Evolutionary conservation across 345 rosid species (phyloP).

Genomic region (Microthlaspi erraticum): DNA sequence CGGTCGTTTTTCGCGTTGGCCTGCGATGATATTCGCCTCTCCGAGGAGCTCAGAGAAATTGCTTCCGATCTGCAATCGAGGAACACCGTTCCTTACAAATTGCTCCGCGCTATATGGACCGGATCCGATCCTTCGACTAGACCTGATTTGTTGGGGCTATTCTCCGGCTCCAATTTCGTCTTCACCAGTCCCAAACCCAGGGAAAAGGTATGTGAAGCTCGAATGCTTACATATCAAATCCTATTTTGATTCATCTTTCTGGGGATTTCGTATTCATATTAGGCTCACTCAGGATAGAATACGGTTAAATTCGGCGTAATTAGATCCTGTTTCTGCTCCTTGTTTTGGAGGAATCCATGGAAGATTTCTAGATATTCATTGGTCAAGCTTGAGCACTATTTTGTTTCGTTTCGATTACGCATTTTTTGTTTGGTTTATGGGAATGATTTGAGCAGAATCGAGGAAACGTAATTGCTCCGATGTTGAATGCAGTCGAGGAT

Average conservation of each 20-base stretch:
- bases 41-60: constrained; percentile 54
- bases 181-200: constrained; percentile 75
- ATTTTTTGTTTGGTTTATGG: not conserved
- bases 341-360: not conserved
- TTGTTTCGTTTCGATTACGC: constrained; percentile 7
- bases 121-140: constrained; percentile 52
- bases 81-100: constrained; percentile 54
- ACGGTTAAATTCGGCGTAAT: constrained; percentile 3
- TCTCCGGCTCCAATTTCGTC: constrained; percentile 63
- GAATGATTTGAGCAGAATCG: too few relatives aligned
- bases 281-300: not conserved
- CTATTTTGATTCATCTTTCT: not conserved
- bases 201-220: constrained; percentile 60
- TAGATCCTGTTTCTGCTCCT: not conserved
- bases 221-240: not conserved
- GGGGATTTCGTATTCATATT: not conserved
- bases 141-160: constrained; percentile 56
- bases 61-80: constrained; percentile 61
- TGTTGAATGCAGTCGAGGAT: not conserved
- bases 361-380: not conserved
- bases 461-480: not conserved
- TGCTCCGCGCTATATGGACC: constrained; percentile 67
- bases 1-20: constrained; percentile 37
- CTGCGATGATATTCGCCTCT: constrained; percentile 54
- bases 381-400: not conserved